Evolutionary conservation across 805 yeast species (phyloP), one percentile per base, ranked within the genome.

Genomic region (Wickerhamiella allomyrinae): DNA sequence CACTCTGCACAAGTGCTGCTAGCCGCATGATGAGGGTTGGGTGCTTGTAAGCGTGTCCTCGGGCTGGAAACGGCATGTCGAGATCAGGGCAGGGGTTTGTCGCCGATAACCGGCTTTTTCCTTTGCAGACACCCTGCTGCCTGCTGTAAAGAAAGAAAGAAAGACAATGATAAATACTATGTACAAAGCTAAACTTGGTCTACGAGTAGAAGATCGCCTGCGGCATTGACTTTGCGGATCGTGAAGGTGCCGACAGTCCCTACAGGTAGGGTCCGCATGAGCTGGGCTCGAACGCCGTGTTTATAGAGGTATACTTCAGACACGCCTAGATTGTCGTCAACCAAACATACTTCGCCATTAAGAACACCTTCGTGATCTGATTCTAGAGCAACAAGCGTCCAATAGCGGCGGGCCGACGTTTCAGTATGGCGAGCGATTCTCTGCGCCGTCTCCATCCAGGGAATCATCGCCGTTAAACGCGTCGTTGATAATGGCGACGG

Each of bases 401-500:
- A 36, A 20, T 22, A 36, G 8, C 39, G 27, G 2, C 14, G 39
- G 5, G 39, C 39, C 14, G 15, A 3, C 15, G 21, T 23, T n/a
- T 36, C 27, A 7, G 23, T 15, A 3, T 21, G 14, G 8, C 23
- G 22, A 11, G 29, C 39, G 9, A n/a, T 14, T 14, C 10, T 11
- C 39, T 36, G 39, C 20, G 39, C 39, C 14, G 39, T 14, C 14
- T 36, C 39, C 4, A 36, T 21, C 39, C 39, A 36, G 9, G 29
- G 39, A 14, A 23, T 11, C 29, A 36, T 23, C n/a, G 23, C 40
- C 11, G 29, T 34, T 34, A 52, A 34, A 3, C 44, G 39, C 1
- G 7, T 4, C 2, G 20, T 29, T 10, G 42, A 11, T 39, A 54
- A 46, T 14, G 42, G 41, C 7, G 40, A 37, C 9, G 2, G 52